These are phyloP conservation scores for Fusarium coicis DNA, from an alignment of 2,329 filamentous ascomycete genomes.

Conservation along the genomic window DNA sequence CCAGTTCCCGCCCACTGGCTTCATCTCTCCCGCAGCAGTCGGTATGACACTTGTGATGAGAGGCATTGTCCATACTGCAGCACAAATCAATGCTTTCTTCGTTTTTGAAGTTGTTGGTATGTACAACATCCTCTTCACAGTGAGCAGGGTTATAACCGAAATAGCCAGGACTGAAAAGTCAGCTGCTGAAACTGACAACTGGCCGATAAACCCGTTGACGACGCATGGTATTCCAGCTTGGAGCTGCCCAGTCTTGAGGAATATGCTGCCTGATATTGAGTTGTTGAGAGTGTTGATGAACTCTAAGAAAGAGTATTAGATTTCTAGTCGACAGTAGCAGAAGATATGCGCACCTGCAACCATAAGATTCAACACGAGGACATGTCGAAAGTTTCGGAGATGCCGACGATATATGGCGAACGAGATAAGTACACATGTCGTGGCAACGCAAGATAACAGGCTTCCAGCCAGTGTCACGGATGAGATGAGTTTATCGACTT, in stretches of 20 bases:
- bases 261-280: constrained; percentile 37
- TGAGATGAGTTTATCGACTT: constrained; percentile 33
- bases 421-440: constrained; percentile 34
- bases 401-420: constrained; percentile 39
- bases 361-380: constrained; percentile 38
- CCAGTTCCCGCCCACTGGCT: constrained; percentile 57
- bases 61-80: constrained; percentile 33
- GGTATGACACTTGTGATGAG: constrained; percentile 35
- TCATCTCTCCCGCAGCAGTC: constrained; percentile 33
- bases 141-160: constrained; percentile 39
- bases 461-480: constrained; percentile 41
- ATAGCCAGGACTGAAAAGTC: constrained; percentile 43
- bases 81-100: constrained; percentile 26
- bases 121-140: constrained; percentile 34
- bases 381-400: constrained; percentile 38
- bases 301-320: constrained; percentile 8
- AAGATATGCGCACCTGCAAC: constrained; percentile 31
- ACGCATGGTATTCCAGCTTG: constrained; percentile 24
- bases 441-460: constrained; percentile 35
- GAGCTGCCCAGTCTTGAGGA: constrained; percentile 15
- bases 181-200: constrained; percentile 39
- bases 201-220: constrained; percentile 35
- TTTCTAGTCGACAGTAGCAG: no score
- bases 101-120: constrained; percentile 28
- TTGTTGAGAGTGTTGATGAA: constrained; percentile 42